Base-by-base conservation (phyloP, 2,329 filamentous ascomycete species). In the Aspergillus unguis region DNA sequence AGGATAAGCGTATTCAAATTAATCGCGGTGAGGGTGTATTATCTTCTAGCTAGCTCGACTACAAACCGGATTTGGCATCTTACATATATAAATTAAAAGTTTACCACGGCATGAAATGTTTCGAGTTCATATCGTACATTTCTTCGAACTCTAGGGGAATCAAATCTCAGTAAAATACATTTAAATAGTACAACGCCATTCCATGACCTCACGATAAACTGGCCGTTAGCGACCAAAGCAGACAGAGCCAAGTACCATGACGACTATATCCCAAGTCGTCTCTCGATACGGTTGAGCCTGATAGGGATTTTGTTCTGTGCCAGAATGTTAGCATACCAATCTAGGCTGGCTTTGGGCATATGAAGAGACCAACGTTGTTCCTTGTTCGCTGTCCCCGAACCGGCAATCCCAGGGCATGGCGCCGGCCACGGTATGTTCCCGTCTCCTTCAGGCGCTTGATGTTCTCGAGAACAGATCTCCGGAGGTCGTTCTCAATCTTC, bases 1-100 rank as follows among this genome's bases (percentile, higher is more conserved):
- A 97, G 80, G 94, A 99, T 68, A 96, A 94, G 77, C 85, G 84
- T 76, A 85, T 99, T 64, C 94, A 99, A 77, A 85, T 99, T 55
- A 96, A 99, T 72, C 80, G 82, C 60, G 85, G 84, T 17, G 79
- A 81, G 57, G 80, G 72, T 29, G 69, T 76, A 48, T 56, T 74
- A 46, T 71, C 65, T 48, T 68, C 68, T 8, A 54, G 44, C 25
- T 64, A 61, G 48, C 59, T 59, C 58, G 57, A 56, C 61, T 66
- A 62, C 58, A 58, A 61, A 65, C 64, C 27, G 36, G 58, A 53
- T 53, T 48, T 56, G 64, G 65, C 60, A 63, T 68, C 62, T 58
- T 60, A 40, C 50, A 35, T 62, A 59, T 61, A 17, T 17, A 17
- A 48, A 58, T 58, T 5, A 69, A 70, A 69, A 67, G 66, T 67